These are phyloP conservation scores for Ogataea angusta DNA, from an alignment of 805 yeast species.

Conservation along the genomic window DNA sequence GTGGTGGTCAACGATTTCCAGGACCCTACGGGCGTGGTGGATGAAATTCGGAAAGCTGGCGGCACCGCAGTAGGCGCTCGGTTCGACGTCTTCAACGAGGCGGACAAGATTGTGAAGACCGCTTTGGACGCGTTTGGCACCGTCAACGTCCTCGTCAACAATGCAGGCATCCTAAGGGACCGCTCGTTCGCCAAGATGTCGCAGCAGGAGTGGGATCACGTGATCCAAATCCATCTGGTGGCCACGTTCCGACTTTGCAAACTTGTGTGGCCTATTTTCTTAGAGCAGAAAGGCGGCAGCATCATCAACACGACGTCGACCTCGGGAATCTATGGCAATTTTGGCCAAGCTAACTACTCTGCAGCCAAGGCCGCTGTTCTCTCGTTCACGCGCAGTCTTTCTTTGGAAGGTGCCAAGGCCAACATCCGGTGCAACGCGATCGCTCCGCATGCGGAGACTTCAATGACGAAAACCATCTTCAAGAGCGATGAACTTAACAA, in stretches of 20 bases:
- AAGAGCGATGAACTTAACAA: constrained; percentile 75
- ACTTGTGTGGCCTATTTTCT: constrained; percentile 89
- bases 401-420: constrained; percentile 82
- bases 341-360: constrained; percentile 95
- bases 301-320: constrained; percentile 91
- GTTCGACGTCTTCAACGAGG: constrained; percentile 76
- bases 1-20: constrained; percentile 89
- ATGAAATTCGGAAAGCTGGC: constrained; percentile 68
- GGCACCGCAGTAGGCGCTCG: constrained; percentile 75
- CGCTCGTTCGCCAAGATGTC: constrained; percentile 82
- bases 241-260: constrained; percentile 82
- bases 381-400: constrained; percentile 81
- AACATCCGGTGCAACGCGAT: constrained; percentile 75
- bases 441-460: constrained; percentile 98
- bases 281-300: constrained; percentile 73
- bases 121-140: constrained; percentile 77
- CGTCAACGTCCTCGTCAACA: constrained; percentile 82
- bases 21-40: constrained; percentile 70
- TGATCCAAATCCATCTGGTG: constrained; percentile 73
- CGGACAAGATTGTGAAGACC: constrained; percentile 70
- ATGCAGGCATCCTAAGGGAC: constrained; percentile 94
- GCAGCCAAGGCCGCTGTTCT: constrained; percentile 89
- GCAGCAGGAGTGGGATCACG: constrained; percentile 78
- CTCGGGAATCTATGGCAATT: constrained; percentile 95
- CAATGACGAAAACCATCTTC: constrained; percentile 90